These are phyloP conservation scores for Fusarium transvaalense DNA, from an alignment of 2,329 filamentous ascomycete species.

Conservation along the genomic window DNA sequence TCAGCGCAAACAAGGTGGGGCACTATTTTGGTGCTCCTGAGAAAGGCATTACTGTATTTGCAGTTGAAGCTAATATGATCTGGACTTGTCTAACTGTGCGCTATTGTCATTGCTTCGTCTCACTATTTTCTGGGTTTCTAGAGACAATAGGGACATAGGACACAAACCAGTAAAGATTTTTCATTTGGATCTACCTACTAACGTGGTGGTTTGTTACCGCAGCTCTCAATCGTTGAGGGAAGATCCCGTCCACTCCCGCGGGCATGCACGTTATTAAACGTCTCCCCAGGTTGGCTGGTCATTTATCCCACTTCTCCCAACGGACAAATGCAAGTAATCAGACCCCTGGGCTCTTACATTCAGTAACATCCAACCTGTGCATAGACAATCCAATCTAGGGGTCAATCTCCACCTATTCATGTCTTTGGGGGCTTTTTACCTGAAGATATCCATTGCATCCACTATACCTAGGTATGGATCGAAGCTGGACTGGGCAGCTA, in stretches of 20 bases:
- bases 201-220: background rate
- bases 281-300: constrained; percentile 3
- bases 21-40: background rate
- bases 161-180: no score
- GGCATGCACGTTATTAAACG: constrained; percentile 27
- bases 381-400: constrained; percentile 28
- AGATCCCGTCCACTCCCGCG: constrained; percentile 1
- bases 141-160: background rate
- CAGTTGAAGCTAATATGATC: constrained; percentile 20
- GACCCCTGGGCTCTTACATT: constrained; percentile 2
- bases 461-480: constrained; percentile 2
- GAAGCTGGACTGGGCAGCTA: constrained; percentile 19
- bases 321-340: constrained; percentile 31
- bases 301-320: background rate
- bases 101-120: background rate
- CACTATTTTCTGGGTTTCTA: background rate
- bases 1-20: constrained; percentile 23
- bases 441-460: constrained; percentile 27
- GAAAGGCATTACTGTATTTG: background rate
- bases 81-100: constrained; percentile 2
- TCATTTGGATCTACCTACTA: no score
- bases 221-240: constrained; percentile 5
- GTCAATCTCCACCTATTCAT: constrained; percentile 14
- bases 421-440: constrained; percentile 36
- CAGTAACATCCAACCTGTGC: constrained; percentile 11